A percentile compares a stretch with the other conserved stretches of the same genome.
These are phyloP conservation scores for Corymbia maculata DNA, from an alignment of 345 rosid genomes.

Conservation along the genomic window DNA sequence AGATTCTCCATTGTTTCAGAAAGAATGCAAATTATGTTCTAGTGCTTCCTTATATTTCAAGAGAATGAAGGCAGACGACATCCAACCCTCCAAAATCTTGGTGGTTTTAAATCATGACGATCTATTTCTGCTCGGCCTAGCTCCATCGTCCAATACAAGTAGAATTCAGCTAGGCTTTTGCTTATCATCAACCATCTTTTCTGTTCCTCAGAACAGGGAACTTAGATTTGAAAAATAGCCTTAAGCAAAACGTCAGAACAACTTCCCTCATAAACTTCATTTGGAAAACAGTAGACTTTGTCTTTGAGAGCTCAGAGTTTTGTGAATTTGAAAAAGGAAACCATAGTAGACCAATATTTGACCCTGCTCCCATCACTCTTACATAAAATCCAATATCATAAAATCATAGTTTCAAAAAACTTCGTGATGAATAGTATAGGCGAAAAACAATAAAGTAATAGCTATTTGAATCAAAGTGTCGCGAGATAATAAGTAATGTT, in stretches of 20 bases:
- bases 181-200: background rate
- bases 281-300: background rate
- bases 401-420: background rate
- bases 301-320: background rate
- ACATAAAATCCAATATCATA: too few species aligned
- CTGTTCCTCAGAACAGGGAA: background rate
- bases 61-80: too few species aligned
- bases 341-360: background rate
- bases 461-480: background rate
- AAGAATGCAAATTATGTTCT: too few species aligned
- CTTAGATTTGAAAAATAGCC: background rate
- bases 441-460: background rate
- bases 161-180: background rate
- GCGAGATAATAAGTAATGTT: background rate
- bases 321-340: background rate
- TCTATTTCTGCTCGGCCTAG: background rate
- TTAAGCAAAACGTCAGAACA: background rate
- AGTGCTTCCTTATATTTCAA: too few species aligned
- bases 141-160: background rate
- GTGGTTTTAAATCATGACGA: background rate
- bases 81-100: background rate
- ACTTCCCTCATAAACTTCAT: background rate
- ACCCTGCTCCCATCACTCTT: too few species aligned
- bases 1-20: too few species aligned
- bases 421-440: fast-evolving